These are phyloP conservation scores for Mucor ambiguus DNA, from an alignment of 371 early-diverging fungal species.

Conservation along the genomic window DNA sequence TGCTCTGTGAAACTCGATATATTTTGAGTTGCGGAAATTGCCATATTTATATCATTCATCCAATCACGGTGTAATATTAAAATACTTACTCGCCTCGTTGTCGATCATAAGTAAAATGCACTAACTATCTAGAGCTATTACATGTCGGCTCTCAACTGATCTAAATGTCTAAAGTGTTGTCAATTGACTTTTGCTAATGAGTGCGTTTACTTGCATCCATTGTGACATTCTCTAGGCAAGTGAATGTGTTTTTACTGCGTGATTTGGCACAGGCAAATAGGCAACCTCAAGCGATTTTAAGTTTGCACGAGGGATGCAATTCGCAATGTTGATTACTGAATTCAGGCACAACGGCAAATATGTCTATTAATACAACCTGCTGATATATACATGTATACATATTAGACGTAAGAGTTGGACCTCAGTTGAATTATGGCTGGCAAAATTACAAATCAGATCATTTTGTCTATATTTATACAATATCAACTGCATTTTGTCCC, in stretches of 20 bases:
- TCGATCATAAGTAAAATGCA: not conserved
- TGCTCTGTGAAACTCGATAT: not conserved
- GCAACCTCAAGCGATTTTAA: not conserved
- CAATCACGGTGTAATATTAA: not conserved
- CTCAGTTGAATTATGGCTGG: not conserved
- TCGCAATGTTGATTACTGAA: not conserved
- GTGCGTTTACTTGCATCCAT: not conserved
- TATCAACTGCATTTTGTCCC: not conserved
- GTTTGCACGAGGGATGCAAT: not conserved
- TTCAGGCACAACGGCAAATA: not conserved
- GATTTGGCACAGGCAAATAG: not conserved
- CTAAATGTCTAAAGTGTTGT: not conserved
- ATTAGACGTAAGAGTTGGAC: not conserved
- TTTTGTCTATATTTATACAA: conserved; percentile 2
- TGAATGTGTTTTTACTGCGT: not conserved
- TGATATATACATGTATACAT: not conserved
- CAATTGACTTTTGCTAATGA: not conserved
- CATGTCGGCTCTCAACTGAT: not conserved
- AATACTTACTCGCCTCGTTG: not conserved
- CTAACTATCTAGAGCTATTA: not conserved
- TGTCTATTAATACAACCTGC: not conserved
- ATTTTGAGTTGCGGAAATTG: not conserved
- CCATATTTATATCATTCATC: not conserved
- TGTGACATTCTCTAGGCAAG: not conserved
- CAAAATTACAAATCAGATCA: not conserved